These are phyloP conservation scores for Tuctoria greenei DNA, from an alignment of 176 grass and related monocot genomes.

Conservation along the genomic window DNA sequence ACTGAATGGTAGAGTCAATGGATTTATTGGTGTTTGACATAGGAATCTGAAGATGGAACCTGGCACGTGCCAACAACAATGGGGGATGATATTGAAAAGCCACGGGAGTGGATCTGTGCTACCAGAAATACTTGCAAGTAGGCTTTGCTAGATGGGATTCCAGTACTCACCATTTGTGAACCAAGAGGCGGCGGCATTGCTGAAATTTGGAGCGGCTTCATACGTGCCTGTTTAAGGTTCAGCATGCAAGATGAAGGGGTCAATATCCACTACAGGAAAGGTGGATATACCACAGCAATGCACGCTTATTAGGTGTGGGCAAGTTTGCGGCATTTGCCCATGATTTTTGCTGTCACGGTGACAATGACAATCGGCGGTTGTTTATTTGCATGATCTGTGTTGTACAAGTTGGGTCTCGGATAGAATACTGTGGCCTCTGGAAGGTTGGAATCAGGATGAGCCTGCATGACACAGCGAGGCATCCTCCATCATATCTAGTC, in stretches of 20 bases:
- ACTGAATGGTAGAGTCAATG: background rate
- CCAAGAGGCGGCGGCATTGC: background rate
- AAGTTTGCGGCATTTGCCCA: background rate
- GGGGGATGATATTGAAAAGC: conserved; percentile 79
- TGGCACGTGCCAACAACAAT: conserved; percentile 90
- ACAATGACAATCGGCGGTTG: background rate
- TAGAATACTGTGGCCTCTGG: background rate
- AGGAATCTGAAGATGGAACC: conserved; percentile 85
- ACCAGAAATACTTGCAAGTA: conserved; percentile 42
- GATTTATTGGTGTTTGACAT: conserved; percentile 18
- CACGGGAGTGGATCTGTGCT: conserved; percentile 77
- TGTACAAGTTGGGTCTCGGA: background rate
- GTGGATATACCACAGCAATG: background rate
- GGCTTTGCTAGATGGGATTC: conserved; percentile 13
- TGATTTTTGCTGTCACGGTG: background rate
- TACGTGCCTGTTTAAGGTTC: background rate
- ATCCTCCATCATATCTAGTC: too few relatives aligned
- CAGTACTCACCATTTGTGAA: background rate
- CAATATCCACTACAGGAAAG: background rate
- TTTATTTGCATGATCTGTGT: background rate
- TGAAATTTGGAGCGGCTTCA: background rate
- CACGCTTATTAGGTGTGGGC: background rate
- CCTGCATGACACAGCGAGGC: background rate
- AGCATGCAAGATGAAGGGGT: background rate
- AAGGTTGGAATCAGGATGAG: background rate